Percentiles rank a stretch among this genome's conserved stretches.
phyloP scores from a whole-genome alignment of 352 stramenopile species.

The Phytophthora europaea region DNA sequence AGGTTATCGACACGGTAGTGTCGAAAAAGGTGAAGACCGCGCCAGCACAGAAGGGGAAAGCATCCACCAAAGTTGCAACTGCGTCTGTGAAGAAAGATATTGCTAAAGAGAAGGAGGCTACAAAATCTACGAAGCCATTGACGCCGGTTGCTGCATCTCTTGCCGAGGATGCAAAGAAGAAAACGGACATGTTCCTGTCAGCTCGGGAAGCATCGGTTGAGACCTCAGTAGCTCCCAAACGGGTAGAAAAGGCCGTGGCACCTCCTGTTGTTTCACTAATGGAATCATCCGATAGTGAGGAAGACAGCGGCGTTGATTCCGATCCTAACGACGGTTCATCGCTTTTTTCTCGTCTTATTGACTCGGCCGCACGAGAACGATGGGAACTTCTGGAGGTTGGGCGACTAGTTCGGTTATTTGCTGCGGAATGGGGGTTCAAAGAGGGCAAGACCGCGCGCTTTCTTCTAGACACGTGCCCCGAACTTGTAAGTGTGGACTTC shows the following conservation, averaged over 20 bases:
- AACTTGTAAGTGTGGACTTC: constrained; percentile 90
- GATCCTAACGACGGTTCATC: constrained; percentile 22
- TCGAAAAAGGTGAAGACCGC: constrained; percentile 6
- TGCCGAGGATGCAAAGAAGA: constrained; percentile 27
- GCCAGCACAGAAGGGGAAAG: neutral
- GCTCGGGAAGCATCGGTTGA: constrained; percentile 11
- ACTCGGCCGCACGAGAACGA: constrained; percentile 73
- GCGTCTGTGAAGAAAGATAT: constrained; percentile 1
- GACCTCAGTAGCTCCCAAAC: neutral
- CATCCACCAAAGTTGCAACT: constrained; percentile 3
- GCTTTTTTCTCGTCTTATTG: constrained; percentile 83
- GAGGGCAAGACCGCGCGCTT: constrained; percentile 72
- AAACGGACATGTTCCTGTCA: constrained; percentile 33
- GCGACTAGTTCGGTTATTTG: constrained; percentile 84
- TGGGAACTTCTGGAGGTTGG: constrained; percentile 88
- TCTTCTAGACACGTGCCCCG: constrained; percentile 65
- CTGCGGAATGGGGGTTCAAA: constrained; percentile 61
- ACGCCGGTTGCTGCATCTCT: constrained; percentile 35
- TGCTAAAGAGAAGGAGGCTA: neutral
- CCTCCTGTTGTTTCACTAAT: constrained; percentile 6
- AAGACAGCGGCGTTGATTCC: constrained; percentile 19
- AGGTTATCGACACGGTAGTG: neutral
- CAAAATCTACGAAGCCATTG: constrained; percentile 3
- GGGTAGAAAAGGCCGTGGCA: neutral
- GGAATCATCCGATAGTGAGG: constrained; percentile 38